Conservation (phyloP, 2,329 filamentous ascomycete genomes). For the Pseudocercospora vitis region DNA sequence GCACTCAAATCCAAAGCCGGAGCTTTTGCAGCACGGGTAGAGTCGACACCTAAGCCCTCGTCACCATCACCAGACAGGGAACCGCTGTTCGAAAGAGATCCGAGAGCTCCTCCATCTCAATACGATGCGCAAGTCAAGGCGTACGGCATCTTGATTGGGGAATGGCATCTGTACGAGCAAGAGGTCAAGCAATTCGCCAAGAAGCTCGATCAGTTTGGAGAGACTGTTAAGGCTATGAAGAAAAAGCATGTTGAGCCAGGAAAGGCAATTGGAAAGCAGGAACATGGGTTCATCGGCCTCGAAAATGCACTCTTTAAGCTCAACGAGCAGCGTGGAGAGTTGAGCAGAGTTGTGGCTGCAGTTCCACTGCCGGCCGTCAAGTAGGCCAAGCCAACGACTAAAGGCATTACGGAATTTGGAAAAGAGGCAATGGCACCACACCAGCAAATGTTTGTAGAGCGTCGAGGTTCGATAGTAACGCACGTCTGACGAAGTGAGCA, state of each 20-base stretch:
- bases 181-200: constrained; percentile 13
- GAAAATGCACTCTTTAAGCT: constrained; percentile 20
- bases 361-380: constrained; percentile 27
- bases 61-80: constrained; percentile 14
- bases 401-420: no score
- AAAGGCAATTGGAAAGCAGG: constrained; percentile 8
- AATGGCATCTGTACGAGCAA: constrained; percentile 16
- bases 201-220: constrained; percentile 13
- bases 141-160: constrained; percentile 1
- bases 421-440: background rate
- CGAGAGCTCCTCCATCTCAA: constrained; percentile 7
- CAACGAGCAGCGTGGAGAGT: constrained; percentile 10
- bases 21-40: constrained; percentile 10
- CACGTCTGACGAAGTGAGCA: no score
- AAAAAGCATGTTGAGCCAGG: constrained; percentile 13
- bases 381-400: background rate
- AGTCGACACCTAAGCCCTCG: constrained; percentile 10
- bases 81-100: constrained; percentile 15
- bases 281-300: constrained; percentile 19
- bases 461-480: no score
- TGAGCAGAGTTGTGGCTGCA: constrained; percentile 7
- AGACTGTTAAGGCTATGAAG: constrained; percentile 8
- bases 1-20: constrained; percentile 8
- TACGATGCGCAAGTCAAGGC: constrained; percentile 19
- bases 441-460: no score